These are phyloP conservation scores for Penicillium maclennaniae DNA, from an alignment of 495 filamentous ascomycete genomes.

Conservation along the genomic window DNA sequence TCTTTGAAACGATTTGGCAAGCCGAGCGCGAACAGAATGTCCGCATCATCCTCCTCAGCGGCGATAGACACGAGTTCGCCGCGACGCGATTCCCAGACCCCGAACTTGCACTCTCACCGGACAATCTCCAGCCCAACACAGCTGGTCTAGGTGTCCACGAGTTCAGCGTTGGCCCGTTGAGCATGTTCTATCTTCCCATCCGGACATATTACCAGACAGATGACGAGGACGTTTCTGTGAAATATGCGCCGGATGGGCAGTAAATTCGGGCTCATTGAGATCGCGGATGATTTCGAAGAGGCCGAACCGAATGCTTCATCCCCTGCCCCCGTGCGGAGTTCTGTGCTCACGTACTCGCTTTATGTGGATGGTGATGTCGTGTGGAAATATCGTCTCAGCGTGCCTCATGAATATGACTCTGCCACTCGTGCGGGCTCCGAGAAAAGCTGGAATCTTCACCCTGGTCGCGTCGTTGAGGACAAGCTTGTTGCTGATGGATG, in stretches of 20 bases:
- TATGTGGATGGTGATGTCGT: conserved; percentile 74
- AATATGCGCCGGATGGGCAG: conserved; percentile 81
- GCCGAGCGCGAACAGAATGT: conserved; percentile 61
- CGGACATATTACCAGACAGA: conserved; percentile 77
- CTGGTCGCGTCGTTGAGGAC: conserved; percentile 32
- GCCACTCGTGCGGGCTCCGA: not conserved
- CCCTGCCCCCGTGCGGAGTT: conserved; percentile 29
- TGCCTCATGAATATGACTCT: conserved; percentile 24
- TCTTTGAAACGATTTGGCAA: conserved; percentile 91
- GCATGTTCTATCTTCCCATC: conserved; percentile 89
- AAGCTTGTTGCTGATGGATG: conserved; percentile 12
- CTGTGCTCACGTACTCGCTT: conserved; percentile 71
- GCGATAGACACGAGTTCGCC: conserved; percentile 92
- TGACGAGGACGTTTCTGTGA: conserved; percentile 70
- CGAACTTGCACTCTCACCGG: conserved; percentile 18
- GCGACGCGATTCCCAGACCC: conserved; percentile 85
- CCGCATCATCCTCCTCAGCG: conserved; percentile 80
- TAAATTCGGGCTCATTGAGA: conserved; percentile 88
- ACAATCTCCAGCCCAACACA: conserved; percentile 25
- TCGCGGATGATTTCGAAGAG: conserved; percentile 58
- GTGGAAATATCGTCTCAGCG: conserved; percentile 60
- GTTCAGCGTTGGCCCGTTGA: conserved; percentile 83
- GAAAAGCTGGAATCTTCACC: conserved; percentile 10
- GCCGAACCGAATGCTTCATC: conserved; percentile 39
- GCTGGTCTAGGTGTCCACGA: conserved; percentile 64